Conservation (phyloP, 768 basidiomycete species). For the Hericium alpestre region DNA sequence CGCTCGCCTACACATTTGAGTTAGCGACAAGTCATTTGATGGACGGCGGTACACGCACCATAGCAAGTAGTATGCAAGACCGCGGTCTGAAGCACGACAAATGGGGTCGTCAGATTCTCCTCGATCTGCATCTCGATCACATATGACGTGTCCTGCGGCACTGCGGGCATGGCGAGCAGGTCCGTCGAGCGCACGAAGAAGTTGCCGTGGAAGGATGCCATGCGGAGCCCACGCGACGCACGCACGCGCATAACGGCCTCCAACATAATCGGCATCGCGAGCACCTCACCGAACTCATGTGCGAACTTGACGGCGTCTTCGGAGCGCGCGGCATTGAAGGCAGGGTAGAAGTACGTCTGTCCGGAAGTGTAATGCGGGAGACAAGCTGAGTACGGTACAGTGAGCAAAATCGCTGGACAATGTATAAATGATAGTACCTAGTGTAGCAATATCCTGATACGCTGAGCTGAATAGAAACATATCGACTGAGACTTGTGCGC, state of each 20-base stretch:
- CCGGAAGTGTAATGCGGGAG: conserved; percentile 96
- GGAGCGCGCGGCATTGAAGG: conserved; percentile 87
- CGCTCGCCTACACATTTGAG: conserved; percentile 37
- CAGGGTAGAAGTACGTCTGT: conserved; percentile 96
- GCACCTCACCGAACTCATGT: conserved; percentile 87
- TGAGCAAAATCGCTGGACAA: too few relatives aligned
- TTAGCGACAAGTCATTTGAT: neutral
- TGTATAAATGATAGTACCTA: conserved; percentile 40
- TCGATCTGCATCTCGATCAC: conserved; percentile 48
- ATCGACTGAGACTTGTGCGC: conserved; percentile 93
- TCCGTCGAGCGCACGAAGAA: conserved; percentile 51
- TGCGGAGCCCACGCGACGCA: conserved; percentile 55
- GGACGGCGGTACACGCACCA: conserved; percentile 18
- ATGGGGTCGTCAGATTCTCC: conserved; percentile 35
- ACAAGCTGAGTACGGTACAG: conserved; percentile 41
- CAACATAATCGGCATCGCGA: conserved; percentile 90
- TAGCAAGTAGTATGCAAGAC: conserved; percentile 44
- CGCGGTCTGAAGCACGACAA: conserved; percentile 45
- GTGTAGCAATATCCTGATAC: conserved; percentile 92
- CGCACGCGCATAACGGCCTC: conserved; percentile 98
- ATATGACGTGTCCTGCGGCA: conserved; percentile 47
- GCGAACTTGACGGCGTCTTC: conserved; percentile 99
- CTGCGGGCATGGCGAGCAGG: conserved; percentile 44
- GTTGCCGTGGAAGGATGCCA: conserved; percentile 53
- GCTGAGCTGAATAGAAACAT: conserved; percentile 96